Conservation (phyloP, 768 basidiomycete genomes). For the Suillus tomentosus region DNA sequence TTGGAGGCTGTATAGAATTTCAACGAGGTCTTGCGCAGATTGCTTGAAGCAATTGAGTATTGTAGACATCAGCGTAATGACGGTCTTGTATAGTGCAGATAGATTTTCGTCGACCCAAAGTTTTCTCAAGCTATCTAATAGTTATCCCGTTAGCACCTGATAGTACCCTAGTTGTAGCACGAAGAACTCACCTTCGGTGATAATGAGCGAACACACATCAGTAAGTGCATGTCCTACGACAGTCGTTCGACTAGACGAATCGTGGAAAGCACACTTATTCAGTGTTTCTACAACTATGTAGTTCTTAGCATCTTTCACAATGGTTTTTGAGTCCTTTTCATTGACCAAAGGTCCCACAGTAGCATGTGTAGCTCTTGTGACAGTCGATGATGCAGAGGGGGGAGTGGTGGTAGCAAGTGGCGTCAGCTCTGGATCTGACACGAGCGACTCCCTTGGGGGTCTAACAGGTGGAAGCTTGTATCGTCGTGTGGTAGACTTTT, state of each 20-base stretch:
- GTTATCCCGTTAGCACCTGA: background rate
- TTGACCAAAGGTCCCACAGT: background rate
- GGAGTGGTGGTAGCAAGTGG: background rate
- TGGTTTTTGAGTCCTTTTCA: accelerated
- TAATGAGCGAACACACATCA: background rate
- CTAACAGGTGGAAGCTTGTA: background rate
- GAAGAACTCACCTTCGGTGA: background rate
- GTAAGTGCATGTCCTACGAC: background rate
- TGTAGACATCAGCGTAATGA: background rate
- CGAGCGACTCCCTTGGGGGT: background rate
- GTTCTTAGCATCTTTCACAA: background rate
- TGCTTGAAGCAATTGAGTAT: background rate
- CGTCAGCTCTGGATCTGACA: background rate
- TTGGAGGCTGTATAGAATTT: background rate
- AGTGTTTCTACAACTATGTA: background rate
- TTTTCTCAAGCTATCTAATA: background rate
- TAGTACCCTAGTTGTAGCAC: too few species aligned
- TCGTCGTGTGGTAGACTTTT: background rate
- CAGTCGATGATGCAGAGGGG: background rate
- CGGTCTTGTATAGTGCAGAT: background rate
- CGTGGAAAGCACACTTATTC: background rate
- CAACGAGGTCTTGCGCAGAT: background rate
- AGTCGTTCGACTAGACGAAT: background rate
- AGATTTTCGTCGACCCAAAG: background rate
- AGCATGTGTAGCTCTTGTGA: background rate